A percentile compares a stretch with the other conserved stretches of the same genome.
Evolutionary conservation across 208 protist species (phyloP).

Genomic region (Leishmania lainsoni): DNA sequence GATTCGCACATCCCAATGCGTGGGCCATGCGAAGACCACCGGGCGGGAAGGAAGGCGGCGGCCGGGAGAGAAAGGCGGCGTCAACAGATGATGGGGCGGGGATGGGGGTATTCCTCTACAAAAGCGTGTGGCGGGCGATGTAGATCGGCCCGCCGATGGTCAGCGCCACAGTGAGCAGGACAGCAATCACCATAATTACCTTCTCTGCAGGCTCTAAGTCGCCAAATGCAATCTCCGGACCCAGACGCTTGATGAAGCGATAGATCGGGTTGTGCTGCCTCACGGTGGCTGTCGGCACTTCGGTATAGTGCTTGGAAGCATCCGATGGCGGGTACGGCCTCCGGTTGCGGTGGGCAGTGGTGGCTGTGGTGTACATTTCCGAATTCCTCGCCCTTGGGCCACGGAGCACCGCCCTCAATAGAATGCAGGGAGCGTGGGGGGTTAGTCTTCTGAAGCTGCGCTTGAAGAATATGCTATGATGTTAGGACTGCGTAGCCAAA

Average conservation of each 20-base stretch:
- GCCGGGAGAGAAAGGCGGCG: background rate
- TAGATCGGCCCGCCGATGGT: conserved; percentile 34
- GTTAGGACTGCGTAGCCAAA: background rate
- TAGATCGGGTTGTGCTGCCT: conserved; percentile 34
- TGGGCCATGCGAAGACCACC: background rate
- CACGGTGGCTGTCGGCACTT: conserved; percentile 44
- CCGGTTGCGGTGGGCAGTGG: conserved; percentile 24
- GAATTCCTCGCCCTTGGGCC: background rate
- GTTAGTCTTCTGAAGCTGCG: background rate
- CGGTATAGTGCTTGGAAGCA: conserved; percentile 71
- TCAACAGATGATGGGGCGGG: background rate
- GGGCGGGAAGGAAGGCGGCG: background rate
- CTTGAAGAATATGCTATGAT: background rate
- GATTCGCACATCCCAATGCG: background rate
- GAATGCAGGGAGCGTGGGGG: background rate
- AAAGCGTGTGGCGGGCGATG: conserved; percentile 24
- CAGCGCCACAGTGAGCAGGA: conserved; percentile 32
- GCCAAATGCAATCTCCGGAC: conserved; percentile 50
- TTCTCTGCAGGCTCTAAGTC: conserved; percentile 63
- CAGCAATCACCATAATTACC: conserved; percentile 31
- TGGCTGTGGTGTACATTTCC: conserved; percentile 25
- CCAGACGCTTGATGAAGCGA: conserved; percentile 41
- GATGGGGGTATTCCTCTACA: background rate
- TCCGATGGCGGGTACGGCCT: conserved; percentile 75
- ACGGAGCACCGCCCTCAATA: background rate